Evolutionary conservation across 768 basidiomycete genomes (phyloP).

Genomic region (Suillus sp.): DNA sequence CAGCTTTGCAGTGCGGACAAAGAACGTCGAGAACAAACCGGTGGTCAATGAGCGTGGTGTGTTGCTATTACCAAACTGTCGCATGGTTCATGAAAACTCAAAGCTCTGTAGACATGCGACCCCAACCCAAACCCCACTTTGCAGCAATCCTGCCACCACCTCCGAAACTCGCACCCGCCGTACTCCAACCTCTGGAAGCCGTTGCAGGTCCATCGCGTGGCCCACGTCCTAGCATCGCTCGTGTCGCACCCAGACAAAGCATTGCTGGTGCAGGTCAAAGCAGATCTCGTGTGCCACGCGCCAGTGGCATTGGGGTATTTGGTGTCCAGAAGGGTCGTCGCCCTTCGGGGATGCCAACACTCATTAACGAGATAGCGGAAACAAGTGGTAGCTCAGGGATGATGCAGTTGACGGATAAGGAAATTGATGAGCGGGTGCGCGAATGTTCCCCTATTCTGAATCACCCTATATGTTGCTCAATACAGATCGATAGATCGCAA

Average conservation of each 20-base stretch:
- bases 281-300: constrained; percentile 34
- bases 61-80: constrained; percentile 18
- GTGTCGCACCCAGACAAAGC: constrained; percentile 5
- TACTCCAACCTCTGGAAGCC: constrained; percentile 42
- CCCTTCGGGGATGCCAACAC: constrained; percentile 17
- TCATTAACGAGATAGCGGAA: constrained; percentile 24
- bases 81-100: background rate
- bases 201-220: constrained; percentile 25
- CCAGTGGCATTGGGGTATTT: constrained; percentile 30
- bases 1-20: constrained; percentile 81
- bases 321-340: constrained; percentile 21
- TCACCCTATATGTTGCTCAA: constrained; percentile 9
- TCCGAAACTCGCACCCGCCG: constrained; percentile 46
- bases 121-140: constrained; percentile 61
- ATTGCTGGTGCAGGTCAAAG: constrained; percentile 8
- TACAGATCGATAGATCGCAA: constrained; percentile 54
- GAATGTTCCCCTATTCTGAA: background rate
- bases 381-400: constrained; percentile 1
- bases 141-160: constrained; percentile 57
- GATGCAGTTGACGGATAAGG: constrained; percentile 56
- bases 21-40: constrained; percentile 84
- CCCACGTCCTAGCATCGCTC: constrained; percentile 22
- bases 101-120: constrained; percentile 52
- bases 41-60: constrained; percentile 76
- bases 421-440: constrained; percentile 74